Base-by-base conservation (phyloP, 2,329 filamentous ascomycete species). In the Metarhizium rileyi region DNA sequence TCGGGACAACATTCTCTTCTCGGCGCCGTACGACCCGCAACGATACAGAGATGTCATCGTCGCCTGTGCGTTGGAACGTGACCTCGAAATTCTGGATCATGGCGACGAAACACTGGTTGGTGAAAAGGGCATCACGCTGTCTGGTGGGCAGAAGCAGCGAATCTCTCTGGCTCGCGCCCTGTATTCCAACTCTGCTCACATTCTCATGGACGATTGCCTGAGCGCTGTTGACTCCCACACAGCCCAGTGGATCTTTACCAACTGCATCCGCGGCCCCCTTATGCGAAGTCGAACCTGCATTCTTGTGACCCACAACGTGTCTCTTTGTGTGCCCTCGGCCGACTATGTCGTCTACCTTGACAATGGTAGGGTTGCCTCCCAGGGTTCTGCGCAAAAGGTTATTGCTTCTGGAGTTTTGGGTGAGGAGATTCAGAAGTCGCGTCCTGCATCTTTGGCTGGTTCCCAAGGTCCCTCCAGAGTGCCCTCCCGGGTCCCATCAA, bases 201-300 rank as follows among this genome's bases (percentile, higher is more conserved):
- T 98, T 16, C 77, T 98, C 10, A 76, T 98, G 46, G 93, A 98
- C 61, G 93, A 98, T 66, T 95, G 94, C 55, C 76, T 98, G 41
- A 96, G 90, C 62, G 93, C 93, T 26, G 93, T 98, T 30, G 93
- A 98, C 66, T 94, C 93, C 3, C 93, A 98, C 60, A 97, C 93
- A 0, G 90, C 90, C 2, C 94, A 96, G 66, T 96, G 94, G 84
- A 97, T 98, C 57, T 97, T 97, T 69, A 86, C 86, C 63, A 86
- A 95, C 66, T 95, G 90, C 52, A 84, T 98, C 55, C 84, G 84
- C 58, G 93, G 93, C 2, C 87, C 88, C 5, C 70, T 98, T 47
- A 97, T 98, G 93, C 72, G 78, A 51, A 77, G 83, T 61, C 83
- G 93, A 40, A 97, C 93, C 26, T 97, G 93, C 66, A 88, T 98